phyloP scores from a whole-genome alignment of 345 rosid genomes.

The Camelina laxa region DNA sequence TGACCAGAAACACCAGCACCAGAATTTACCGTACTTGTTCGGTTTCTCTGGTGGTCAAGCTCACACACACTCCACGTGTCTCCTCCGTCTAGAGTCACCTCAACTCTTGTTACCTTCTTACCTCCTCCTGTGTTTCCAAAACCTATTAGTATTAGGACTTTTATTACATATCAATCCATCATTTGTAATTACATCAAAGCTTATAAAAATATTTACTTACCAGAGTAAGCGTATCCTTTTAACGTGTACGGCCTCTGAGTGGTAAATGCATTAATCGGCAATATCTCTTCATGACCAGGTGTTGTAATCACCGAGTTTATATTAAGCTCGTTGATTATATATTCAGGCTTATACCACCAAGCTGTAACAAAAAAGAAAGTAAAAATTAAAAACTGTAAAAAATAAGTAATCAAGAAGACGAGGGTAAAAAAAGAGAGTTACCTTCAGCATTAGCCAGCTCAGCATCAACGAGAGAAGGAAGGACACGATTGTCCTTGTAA shows the following conservation, averaged over 20 bases:
- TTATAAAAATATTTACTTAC: conserved; percentile 41
- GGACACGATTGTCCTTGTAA: conserved; percentile 78
- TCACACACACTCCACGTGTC: conserved; percentile 88
- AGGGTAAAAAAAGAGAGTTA: conserved; percentile 19
- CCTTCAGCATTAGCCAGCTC: conserved; percentile 93
- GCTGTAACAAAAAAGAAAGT: conserved; percentile 44
- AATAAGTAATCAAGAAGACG: not conserved
- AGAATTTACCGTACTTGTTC: conserved; percentile 69
- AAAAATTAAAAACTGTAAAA: not conserved
- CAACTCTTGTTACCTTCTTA: conserved; percentile 92
- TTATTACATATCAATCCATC: not conserved
- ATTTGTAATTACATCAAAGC: not conserved
- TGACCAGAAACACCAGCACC: conserved; percentile 99
- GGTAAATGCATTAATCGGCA: conserved; percentile 84
- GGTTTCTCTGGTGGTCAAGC: conserved; percentile 78
- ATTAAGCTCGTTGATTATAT: conserved; percentile 84
- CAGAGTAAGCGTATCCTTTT: conserved; percentile 88
- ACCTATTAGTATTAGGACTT: not conserved
- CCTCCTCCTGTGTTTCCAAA: conserved; percentile 69
- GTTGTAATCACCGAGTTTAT: conserved; percentile 91
- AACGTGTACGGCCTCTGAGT: conserved; percentile 80
- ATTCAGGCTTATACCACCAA: conserved; percentile 96
- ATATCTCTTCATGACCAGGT: conserved; percentile 78
- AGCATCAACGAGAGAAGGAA: conserved; percentile 86
- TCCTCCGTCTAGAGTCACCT: conserved; percentile 91